Conservation (phyloP, 257 asterid genomes). For the Nicotiana attenuata region DNA sequence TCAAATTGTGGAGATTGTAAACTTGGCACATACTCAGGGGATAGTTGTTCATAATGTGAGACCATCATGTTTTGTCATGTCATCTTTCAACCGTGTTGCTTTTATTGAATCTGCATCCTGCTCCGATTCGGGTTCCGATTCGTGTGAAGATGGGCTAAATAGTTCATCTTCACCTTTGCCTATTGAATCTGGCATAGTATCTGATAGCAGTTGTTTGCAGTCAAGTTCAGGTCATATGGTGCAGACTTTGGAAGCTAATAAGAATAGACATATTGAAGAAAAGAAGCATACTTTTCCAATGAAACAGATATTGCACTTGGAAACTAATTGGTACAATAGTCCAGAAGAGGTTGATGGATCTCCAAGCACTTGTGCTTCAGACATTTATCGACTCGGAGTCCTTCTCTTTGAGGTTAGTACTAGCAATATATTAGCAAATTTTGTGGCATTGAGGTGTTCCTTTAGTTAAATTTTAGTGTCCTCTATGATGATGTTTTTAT, state of each 20-base stretch:
- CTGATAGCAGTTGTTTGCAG: conserved; percentile 47
- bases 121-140: conserved; percentile 68
- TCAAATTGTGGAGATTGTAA: conserved; percentile 74
- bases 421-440: conserved; percentile 10
- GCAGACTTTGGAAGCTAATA: conserved; percentile 16
- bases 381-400: conserved; percentile 83
- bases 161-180: conserved; percentile 27
- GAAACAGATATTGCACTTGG: conserved; percentile 79
- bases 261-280: conserved; percentile 30
- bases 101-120: conserved; percentile 88
- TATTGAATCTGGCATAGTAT: conserved; percentile 24
- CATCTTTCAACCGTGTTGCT: conserved; percentile 68
- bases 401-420: conserved; percentile 91
- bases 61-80: conserved; percentile 92
- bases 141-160: conserved; percentile 48
- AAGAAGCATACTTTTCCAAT: conserved; percentile 66
- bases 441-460: no score
- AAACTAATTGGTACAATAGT: conserved; percentile 70
- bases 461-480: not conserved
- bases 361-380: conserved; percentile 62
- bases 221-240: conserved; percentile 29
- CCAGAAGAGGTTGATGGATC: conserved; percentile 72
- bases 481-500: not conserved
- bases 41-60: conserved; percentile 73
- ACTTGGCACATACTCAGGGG: conserved; percentile 75